These are phyloP conservation scores for Fistulinella staudtii DNA, from an alignment of 1,284 basidiomycete genomes.

Conservation along the genomic window DNA sequence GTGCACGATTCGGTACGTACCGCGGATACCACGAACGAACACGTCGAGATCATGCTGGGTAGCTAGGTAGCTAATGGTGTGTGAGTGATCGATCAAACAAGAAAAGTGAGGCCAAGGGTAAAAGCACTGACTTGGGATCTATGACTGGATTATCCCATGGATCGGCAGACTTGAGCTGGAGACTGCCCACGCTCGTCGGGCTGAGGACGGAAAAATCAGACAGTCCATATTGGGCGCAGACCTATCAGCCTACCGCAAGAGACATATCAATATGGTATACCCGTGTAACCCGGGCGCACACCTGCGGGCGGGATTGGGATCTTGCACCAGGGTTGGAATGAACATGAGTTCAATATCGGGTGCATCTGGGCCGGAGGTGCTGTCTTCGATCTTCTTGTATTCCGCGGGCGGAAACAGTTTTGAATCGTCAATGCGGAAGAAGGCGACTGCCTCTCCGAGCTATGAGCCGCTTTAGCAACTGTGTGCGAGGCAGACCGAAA, in stretches of 20 bases:
- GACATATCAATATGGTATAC: constrained; percentile 15
- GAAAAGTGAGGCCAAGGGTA: neutral
- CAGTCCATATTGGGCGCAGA: neutral
- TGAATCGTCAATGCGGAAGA: constrained; percentile 53
- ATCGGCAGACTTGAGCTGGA: constrained; percentile 39
- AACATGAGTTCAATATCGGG: constrained; percentile 64
- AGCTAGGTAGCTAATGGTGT: constrained; percentile 48
- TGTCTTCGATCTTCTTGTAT: constrained; percentile 45
- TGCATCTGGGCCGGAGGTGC: constrained; percentile 49
- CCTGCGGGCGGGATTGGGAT: too few species aligned
- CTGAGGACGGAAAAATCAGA: constrained; percentile 17
- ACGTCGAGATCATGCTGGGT: constrained; percentile 52
- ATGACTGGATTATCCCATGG: constrained; percentile 42
- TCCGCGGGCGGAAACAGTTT: constrained; percentile 45
- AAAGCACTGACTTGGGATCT: constrained; percentile 43
- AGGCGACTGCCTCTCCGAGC: constrained; percentile 57
- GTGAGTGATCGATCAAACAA: neutral
- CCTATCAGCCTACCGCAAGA: constrained; percentile 25
- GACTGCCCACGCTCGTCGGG: constrained; percentile 41
- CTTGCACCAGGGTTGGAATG: constrained; percentile 35
- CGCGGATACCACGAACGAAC: constrained; percentile 50
- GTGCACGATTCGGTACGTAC: constrained; percentile 46
- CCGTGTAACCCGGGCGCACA: constrained; percentile 13
- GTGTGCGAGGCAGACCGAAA: neutral
- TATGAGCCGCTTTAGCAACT: constrained; percentile 25